Percentiles rank a stretch among this genome's conserved stretches.
Evolutionary conservation across 2,329 filamentous ascomycete genomes (phyloP).

Genomic region (Coniochaeta hoffmannii): DNA sequence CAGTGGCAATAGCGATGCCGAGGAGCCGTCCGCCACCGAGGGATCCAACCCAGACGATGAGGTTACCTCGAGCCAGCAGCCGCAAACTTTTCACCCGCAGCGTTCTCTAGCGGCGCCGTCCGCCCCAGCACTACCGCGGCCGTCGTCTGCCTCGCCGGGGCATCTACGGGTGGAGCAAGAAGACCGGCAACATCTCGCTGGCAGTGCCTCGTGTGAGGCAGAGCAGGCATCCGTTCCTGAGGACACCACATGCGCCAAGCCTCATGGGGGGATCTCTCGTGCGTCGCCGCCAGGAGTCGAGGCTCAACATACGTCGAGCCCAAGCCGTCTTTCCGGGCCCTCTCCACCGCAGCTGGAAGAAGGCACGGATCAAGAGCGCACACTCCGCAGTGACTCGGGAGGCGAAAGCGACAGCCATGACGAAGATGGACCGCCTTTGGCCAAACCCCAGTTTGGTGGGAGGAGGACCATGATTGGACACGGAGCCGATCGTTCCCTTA

Average conservation of each 20-base stretch:
- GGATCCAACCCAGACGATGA: not conserved
- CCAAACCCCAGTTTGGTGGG: not conserved
- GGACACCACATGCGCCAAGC: not conserved
- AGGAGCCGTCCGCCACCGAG: not conserved
- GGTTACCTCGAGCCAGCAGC: not conserved
- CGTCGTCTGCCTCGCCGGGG: not conserved
- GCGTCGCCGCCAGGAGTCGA: conserved; percentile 2
- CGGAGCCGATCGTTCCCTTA: not conserved
- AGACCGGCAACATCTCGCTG: conserved; percentile 1
- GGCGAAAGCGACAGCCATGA: conserved; percentile 4
- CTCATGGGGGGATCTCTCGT: not conserved
- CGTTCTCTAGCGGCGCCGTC: too few species aligned
- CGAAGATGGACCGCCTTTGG: conserved; percentile 2
- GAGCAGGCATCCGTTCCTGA: conserved; percentile 2
- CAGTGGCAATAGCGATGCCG: not conserved
- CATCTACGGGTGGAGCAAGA: conserved; percentile 5
- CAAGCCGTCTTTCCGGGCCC: too few species aligned
- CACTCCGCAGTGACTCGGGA: not conserved
- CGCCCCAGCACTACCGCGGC: conserved; percentile 4
- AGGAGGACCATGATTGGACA: conserved; percentile 2
- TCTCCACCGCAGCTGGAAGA: not conserved
- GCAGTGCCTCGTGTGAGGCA: conserved; percentile 2
- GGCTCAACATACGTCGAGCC: conserved; percentile 3
- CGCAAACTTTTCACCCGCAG: too few species aligned
- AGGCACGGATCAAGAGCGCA: conserved; percentile 3